phyloP scores from a whole-genome alignment of 805 yeast genomes.

The Ogataea saltuana region DNA sequence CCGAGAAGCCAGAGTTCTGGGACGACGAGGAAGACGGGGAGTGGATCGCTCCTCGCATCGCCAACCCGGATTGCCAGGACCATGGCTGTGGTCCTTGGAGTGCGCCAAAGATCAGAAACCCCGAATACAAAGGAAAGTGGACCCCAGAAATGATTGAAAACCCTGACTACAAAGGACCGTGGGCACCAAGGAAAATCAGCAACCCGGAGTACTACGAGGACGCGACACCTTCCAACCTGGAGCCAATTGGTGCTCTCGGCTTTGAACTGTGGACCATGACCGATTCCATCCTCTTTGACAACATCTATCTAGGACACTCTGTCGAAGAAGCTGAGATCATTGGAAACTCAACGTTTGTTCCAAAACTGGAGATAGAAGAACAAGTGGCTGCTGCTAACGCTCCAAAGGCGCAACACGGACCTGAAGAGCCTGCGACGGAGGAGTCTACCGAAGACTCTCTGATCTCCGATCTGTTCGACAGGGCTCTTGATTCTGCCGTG shows the following conservation, averaged over 20 bases:
- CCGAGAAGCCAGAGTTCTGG: constrained; percentile 75
- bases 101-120: constrained; percentile 66
- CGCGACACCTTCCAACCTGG: constrained; percentile 55
- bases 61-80: constrained; percentile 69
- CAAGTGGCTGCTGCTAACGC: constrained; percentile 40
- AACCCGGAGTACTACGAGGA: constrained; percentile 74
- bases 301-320: constrained; percentile 82
- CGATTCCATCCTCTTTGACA: constrained; percentile 70
- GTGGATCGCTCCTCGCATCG: constrained; percentile 71
- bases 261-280: constrained; percentile 92
- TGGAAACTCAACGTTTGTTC: constrained; percentile 73
- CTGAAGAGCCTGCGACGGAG: constrained; percentile 37
- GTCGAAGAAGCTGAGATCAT: constrained; percentile 79
- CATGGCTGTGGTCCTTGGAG: constrained; percentile 85
- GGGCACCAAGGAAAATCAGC: constrained; percentile 65
- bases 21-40: constrained; percentile 88
- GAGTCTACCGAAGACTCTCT: constrained; percentile 20
- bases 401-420: constrained; percentile 44
- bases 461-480: constrained; percentile 21
- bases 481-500: constrained; percentile 20
- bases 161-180: constrained; percentile 77
- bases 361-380: constrained; percentile 55
- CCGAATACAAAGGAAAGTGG: constrained; percentile 80
- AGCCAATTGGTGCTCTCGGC: constrained; percentile 76
- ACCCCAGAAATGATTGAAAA: constrained; percentile 62